Evolutionary conservation across 441 rosid genomes (phyloP).

Genomic region (Metrosideros polymorpha): DNA sequence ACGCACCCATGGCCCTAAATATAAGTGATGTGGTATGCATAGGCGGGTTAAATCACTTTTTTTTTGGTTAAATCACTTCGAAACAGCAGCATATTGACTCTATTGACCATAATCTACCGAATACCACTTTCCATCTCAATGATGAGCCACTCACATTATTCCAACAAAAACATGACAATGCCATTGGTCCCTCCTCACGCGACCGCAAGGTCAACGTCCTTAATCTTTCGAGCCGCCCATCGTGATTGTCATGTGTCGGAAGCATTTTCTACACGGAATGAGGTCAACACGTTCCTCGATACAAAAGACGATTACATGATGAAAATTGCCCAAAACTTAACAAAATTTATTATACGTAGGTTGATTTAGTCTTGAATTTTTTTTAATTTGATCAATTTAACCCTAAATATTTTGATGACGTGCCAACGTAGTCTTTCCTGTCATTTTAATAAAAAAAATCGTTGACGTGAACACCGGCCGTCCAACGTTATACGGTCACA

Average conservation of each 20-base stretch:
- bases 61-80: not conserved
- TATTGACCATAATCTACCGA: not conserved
- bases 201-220: not conserved
- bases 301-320: not conserved
- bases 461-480: fast-evolving
- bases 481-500: fast-evolving
- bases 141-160: not conserved
- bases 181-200: not conserved
- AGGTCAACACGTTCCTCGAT: not conserved
- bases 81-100: not conserved
- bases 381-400: fast-evolving
- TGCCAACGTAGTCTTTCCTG: fast-evolving
- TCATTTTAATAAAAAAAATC: fast-evolving
- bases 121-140: not conserved
- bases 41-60: not conserved
- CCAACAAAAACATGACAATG: not conserved
- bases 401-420: fast-evolving
- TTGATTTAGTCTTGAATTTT: not conserved
- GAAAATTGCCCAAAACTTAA: not conserved
- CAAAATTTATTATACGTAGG: fast-evolving
- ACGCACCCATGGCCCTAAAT: no score
- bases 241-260: not conserved
- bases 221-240: not conserved
- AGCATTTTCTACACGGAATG: not conserved
- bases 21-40: fast-evolving